Evolutionary conservation across 2,329 filamentous ascomycete genomes (phyloP), one percentile per base, ranked within the genome.

Genomic region (Gremmenia infestans): DNA sequence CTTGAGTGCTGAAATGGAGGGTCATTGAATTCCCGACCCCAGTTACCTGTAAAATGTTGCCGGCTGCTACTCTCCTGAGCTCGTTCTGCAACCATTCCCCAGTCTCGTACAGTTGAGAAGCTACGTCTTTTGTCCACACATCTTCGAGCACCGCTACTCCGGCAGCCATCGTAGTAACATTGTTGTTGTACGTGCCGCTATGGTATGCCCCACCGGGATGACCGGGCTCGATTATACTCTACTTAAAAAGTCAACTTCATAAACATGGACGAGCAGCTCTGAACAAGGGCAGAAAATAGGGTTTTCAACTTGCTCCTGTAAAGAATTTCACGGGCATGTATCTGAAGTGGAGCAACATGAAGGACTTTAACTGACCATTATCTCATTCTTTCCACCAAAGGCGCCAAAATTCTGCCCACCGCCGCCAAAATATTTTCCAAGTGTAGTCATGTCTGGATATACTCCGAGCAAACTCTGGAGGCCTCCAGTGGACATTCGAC

Each of bases 101-200:
- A 28, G 53, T 52, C 14, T 48, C 48, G n/a, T 42, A 56, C 15
- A 62, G 25, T 11, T 60, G 49, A 11, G 49, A 37, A 15, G 60
- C 62, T 35, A 42, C 55, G 48, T 40, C 19, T 36, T 53, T 46
- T 12, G 48, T 57, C 57, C 52, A 55, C 14, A 57, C 48, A 17
- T 57, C 47, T n/a, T 58, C 55, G 9, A 57, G 46, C n/a, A 58
- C 57, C 12, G 57, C 53, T 22, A 59, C 36, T 7, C 82, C 83
- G 6, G 80, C 79, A 23, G 74, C 72, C 74, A 86, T 87, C 1
- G 78, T 64, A 5, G 56, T 48, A n/a, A 59, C 53, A 67, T 88
- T 88, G 66, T 88, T 88, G 68, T 87, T 87, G 68, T 85, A 87
- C 0, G 84, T 87, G 2, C 84, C 83, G 0, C 81, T 79, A 62